Percentiles rank a stretch among this genome's conserved stretches.
Conservation (phyloP, 169 alveolate genomes). For the Besnoitia besnoiti region DNA sequence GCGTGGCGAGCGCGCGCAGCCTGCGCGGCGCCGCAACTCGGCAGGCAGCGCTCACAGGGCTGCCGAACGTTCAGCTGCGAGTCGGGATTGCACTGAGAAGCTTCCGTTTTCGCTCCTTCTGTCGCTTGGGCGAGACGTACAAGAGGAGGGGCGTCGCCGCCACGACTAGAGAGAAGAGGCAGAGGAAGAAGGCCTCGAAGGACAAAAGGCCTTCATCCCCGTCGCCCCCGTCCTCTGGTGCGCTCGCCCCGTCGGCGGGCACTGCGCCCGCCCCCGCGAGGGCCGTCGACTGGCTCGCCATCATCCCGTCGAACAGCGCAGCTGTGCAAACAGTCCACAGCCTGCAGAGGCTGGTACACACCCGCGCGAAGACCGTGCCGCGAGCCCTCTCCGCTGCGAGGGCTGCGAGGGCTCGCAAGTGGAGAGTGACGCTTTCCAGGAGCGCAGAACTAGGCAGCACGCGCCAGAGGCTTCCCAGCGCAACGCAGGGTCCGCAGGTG, state of each 20-base stretch:
- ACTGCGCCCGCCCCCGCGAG: background rate
- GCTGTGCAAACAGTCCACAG: background rate
- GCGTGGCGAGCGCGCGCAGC: too few species aligned
- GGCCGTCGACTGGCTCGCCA: background rate
- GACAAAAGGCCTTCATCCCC: constrained; percentile 4
- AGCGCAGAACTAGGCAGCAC: too few species aligned
- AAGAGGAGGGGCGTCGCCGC: background rate
- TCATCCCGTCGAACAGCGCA: background rate
- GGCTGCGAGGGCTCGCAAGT: background rate
- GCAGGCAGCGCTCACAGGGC: background rate
- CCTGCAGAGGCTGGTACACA: background rate
- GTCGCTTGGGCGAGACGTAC: background rate
- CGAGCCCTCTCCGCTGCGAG: background rate
- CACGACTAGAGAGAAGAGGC: background rate
- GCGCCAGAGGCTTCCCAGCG: too few species aligned
- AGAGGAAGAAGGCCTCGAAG: constrained; percentile 21
- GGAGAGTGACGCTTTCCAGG: background rate
- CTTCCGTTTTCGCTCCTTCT: background rate
- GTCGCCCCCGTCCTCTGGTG: background rate
- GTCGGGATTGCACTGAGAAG: background rate
- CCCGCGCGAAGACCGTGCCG: background rate
- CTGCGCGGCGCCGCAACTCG: background rate
- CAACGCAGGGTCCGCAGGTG: too few species aligned
- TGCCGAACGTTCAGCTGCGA: background rate
- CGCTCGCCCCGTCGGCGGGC: too few species aligned